Evolutionary conservation across 2,329 filamentous ascomycete genomes (phyloP).

Genomic region (Aspergillus aculeatus): DNA sequence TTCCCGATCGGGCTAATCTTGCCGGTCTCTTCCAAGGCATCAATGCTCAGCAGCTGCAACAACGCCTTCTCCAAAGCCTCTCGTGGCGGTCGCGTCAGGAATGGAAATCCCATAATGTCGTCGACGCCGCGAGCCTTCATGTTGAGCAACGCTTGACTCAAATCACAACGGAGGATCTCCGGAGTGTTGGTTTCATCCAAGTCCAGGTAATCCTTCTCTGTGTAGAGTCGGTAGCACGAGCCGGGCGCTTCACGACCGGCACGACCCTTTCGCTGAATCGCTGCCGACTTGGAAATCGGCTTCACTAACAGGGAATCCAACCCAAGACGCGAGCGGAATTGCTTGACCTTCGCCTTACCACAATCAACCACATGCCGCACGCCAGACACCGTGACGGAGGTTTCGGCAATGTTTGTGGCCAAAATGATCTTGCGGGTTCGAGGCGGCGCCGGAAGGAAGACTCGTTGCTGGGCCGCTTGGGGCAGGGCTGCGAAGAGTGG

Average conservation of each 20-base stretch:
- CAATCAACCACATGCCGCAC: slow-evolving; percentile 89
- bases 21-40: slow-evolving; percentile 70
- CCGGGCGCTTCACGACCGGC: slow-evolving; percentile 90
- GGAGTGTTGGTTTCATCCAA: slow-evolving; percentile 75
- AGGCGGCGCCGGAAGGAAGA: slow-evolving; percentile 73
- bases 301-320: slow-evolving; percentile 89
- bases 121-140: slow-evolving; percentile 90
- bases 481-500: slow-evolving; percentile 89
- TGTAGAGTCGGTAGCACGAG: slow-evolving; percentile 87
- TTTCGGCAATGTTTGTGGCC: slow-evolving; percentile 97
- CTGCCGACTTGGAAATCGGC: slow-evolving; percentile 88
- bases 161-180: slow-evolving; percentile 87
- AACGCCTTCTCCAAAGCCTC: slow-evolving; percentile 80
- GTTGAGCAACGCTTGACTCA: slow-evolving; percentile 79
- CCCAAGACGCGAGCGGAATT: slow-evolving; percentile 78
- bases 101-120: slow-evolving; percentile 77
- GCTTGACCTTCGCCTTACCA: slow-evolving; percentile 91
- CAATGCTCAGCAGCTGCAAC: slow-evolving; percentile 74
- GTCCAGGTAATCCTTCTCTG: slow-evolving; percentile 68
- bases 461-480: slow-evolving; percentile 78
- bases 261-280: slow-evolving; percentile 85
- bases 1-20: slow-evolving; percentile 70
- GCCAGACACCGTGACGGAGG: slow-evolving; percentile 91
- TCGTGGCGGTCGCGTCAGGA: slow-evolving; percentile 76
- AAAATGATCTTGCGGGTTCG: slow-evolving; percentile 85